A percentile compares a stretch with the other conserved stretches of the same genome.
Evolutionary conservation across 129 eudicot genomes (phyloP).

Genomic region (Flaveria linearis): DNA sequence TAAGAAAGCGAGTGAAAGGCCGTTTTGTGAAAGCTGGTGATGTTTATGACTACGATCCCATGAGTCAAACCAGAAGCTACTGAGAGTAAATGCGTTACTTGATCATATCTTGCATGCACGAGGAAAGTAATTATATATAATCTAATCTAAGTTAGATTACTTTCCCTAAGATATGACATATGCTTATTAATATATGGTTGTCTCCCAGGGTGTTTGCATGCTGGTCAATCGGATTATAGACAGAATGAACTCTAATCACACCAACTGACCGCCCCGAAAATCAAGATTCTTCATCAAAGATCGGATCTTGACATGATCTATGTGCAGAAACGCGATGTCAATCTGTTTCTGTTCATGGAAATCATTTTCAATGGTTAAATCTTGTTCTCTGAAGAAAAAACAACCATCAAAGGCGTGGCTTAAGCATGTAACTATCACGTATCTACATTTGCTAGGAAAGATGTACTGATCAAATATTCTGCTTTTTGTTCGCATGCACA

Average conservation of each 20-base stretch:
- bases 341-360: constrained; percentile 16
- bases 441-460: constrained; percentile 10
- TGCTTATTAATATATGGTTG: constrained; percentile 12
- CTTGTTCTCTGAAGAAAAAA: constrained; percentile 27
- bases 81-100: constrained; percentile 39
- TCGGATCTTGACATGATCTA: constrained; percentile 21
- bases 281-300: constrained; percentile 22
- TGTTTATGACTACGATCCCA: constrained; percentile 75
- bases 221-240: constrained; percentile 18
- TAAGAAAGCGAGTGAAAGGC: constrained; percentile 84
- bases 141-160: constrained; percentile 29
- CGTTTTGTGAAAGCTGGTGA: constrained; percentile 90
- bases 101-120: constrained; percentile 21
- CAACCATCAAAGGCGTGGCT: constrained; percentile 15
- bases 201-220: constrained; percentile 28
- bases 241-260: constrained; percentile 13
- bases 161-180: constrained; percentile 32
- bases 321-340: constrained; percentile 19
- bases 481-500: background rate
- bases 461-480: background rate
- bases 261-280: constrained; percentile 13
- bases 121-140: constrained; percentile 38
- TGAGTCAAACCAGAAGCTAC: constrained; percentile 63
- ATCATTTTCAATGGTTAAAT: constrained; percentile 25
- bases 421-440: constrained; percentile 25